These are phyloP conservation scores for Aspergillus cejpii DNA, from an alignment of 2,329 filamentous ascomycete genomes.

Conservation along the genomic window DNA sequence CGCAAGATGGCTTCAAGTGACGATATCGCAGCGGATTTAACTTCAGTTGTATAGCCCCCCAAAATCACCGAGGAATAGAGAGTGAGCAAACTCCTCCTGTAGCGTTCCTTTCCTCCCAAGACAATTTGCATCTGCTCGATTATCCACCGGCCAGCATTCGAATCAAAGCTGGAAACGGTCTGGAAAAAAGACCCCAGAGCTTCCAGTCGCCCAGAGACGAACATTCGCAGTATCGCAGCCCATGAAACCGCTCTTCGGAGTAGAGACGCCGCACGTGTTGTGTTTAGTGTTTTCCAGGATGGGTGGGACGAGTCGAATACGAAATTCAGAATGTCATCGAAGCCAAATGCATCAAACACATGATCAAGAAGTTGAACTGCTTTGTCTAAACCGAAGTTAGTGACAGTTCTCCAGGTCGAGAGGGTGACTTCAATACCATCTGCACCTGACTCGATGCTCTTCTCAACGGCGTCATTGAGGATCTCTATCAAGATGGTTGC, in stretches of 20 bases:
- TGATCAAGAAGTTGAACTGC: conserved; percentile 17
- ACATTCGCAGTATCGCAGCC: conserved; percentile 23
- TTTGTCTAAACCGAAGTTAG: conserved; percentile 16
- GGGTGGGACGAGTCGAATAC: conserved; percentile 23
- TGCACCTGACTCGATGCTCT: conserved; percentile 23
- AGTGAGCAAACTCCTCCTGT: conserved; percentile 20
- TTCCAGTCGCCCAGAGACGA: conserved; percentile 15
- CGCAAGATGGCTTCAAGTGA: conserved; percentile 33
- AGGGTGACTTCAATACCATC: conserved; percentile 21
- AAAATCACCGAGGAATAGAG: conserved; percentile 31
- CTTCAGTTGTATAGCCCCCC: conserved; percentile 18
- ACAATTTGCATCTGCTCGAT: conserved; percentile 26
- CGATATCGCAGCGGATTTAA: conserved; percentile 26
- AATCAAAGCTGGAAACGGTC: conserved; percentile 26
- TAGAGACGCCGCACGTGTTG: conserved; percentile 30
- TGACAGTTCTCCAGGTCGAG: neutral
- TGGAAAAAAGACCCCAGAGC: conserved; percentile 20
- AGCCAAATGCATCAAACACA: conserved; percentile 21
- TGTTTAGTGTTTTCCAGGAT: conserved; percentile 24
- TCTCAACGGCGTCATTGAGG: conserved; percentile 32
- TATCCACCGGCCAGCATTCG: conserved; percentile 33
- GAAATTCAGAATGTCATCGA: conserved; percentile 24
- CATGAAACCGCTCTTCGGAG: conserved; percentile 33
- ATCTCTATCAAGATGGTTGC: conserved; percentile 34
- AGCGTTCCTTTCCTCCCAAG: conserved; percentile 18